Evolutionary conservation across 202 grass and related monocot genomes (phyloP).

Genomic region (Setaria italica): DNA sequence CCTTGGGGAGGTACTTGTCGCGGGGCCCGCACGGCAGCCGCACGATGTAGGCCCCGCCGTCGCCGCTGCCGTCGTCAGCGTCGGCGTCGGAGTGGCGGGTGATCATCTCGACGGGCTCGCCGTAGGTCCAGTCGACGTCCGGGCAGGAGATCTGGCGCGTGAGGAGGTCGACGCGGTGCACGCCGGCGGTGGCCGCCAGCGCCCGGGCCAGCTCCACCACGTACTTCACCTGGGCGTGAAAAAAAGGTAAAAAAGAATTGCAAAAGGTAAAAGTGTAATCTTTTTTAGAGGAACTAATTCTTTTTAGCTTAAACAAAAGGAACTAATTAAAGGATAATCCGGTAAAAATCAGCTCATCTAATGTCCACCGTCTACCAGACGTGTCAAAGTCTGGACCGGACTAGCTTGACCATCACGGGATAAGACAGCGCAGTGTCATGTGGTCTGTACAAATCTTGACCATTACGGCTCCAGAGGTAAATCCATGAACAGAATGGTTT

Average conservation of each 20-base stretch:
- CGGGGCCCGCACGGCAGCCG: constrained; percentile 85
- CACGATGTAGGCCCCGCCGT: constrained; percentile 76
- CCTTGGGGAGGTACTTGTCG: constrained; percentile 85
- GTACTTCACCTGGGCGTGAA: constrained; percentile 70
- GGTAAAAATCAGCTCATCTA: not conserved
- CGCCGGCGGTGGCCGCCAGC: constrained; percentile 77
- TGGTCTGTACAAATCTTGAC: not conserved
- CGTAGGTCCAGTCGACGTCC: constrained; percentile 93
- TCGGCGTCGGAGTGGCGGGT: constrained; percentile 28
- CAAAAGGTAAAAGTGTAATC: not conserved
- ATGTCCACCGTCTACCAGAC: not conserved
- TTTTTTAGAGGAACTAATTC: too few relatives aligned
- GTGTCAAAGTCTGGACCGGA: not conserved
- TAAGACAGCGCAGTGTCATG: constrained; percentile 14
- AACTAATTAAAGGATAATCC: not conserved
- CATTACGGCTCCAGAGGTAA: not conserved
- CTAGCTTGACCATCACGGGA: not conserved
- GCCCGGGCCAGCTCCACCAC: constrained; percentile 93
- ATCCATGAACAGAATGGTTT: not conserved
- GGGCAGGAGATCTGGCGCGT: constrained; percentile 85
- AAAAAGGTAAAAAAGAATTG: too few relatives aligned
- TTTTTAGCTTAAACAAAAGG: too few relatives aligned
- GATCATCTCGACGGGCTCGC: constrained; percentile 93
- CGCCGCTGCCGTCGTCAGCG: not conserved
- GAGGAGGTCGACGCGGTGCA: constrained; percentile 82